Evolutionary conservation across 441 rosid species (phyloP).

Genomic region (Eugenia klotzschiana): DNA sequence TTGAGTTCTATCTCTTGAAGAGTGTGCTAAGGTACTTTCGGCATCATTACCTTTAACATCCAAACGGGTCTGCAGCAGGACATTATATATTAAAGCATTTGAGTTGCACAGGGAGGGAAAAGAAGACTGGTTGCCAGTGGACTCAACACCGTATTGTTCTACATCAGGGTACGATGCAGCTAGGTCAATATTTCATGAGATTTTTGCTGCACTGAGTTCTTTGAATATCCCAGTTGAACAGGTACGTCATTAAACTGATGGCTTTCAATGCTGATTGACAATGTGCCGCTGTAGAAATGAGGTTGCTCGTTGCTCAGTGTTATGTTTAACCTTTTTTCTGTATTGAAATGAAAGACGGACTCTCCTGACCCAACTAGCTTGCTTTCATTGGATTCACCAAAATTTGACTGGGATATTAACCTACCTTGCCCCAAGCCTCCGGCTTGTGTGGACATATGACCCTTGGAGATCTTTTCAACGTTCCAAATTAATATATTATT

Average conservation of each 20-base stretch:
- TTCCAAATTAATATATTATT: neutral
- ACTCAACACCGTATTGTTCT: conserved; percentile 64
- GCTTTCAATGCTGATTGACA: neutral
- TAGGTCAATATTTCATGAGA: conserved; percentile 52
- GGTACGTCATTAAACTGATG: conserved; percentile 20
- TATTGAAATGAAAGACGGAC: neutral
- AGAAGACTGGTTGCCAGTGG: conserved; percentile 79
- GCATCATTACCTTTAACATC: neutral
- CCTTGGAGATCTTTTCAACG: neutral
- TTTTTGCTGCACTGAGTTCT: conserved; percentile 42
- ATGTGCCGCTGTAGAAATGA: neutral
- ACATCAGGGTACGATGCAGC: conserved; percentile 53
- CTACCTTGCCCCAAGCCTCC: neutral
- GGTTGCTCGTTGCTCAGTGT: neutral
- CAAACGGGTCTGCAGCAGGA: neutral
- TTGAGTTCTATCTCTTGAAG: conserved; percentile 78
- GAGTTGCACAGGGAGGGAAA: conserved; percentile 53
- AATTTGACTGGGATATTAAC: neutral
- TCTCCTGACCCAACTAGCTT: neutral
- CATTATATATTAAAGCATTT: neutral
- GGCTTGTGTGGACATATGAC: neutral
- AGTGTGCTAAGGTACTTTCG: conserved; percentile 30
- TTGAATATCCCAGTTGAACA: conserved; percentile 73
- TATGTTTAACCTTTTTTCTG: neutral
- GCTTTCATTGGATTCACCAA: neutral